A percentile compares a stretch with the other conserved stretches of the same genome.
Evolutionary conservation across 768 basidiomycete species (phyloP).

Genomic region (Leccinum barrowsii): DNA sequence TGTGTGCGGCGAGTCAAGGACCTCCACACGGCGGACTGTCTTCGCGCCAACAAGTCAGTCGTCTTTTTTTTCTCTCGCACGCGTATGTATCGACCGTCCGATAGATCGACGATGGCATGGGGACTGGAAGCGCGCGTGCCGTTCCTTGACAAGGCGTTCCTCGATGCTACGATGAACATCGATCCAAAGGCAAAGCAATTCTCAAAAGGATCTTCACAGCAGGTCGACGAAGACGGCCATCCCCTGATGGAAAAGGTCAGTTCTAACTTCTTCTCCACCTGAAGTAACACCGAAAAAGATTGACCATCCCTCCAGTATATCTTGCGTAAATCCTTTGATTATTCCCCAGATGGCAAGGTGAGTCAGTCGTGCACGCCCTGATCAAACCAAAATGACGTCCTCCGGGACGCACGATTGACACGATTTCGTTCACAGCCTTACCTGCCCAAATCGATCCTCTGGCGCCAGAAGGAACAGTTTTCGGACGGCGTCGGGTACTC

Average conservation of each 20-base stretch:
- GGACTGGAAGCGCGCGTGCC: constrained; percentile 98
- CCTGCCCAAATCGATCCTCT: constrained; percentile 89
- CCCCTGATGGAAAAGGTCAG: constrained; percentile 94
- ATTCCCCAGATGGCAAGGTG: constrained; percentile 73
- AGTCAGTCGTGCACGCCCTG: neutral
- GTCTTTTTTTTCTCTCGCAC: neutral
- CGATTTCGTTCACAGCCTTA: constrained; percentile 57
- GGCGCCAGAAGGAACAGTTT: constrained; percentile 99
- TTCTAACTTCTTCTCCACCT: neutral
- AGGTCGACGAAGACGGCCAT: constrained; percentile 77
- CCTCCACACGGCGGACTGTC: constrained; percentile 94
- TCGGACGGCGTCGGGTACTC: constrained; percentile 98
- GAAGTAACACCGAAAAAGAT: constrained; percentile 7
- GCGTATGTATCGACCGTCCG: constrained; percentile 4
- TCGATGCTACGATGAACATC: constrained; percentile 90
- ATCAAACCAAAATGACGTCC: neutral
- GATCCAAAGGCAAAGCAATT: constrained; percentile 89
- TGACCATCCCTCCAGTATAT: constrained; percentile 61
- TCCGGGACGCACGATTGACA: neutral
- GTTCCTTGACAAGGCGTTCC: constrained; percentile 95
- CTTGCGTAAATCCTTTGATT: constrained; percentile 93
- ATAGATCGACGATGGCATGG: constrained; percentile 98
- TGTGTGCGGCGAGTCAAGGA: constrained; percentile 94
- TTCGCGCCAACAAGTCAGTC: constrained; percentile 93
- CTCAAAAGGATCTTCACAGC: constrained; percentile 70